Evolutionary conservation across 441 rosid genomes (phyloP).

Genomic region (Mallotus repandus): DNA sequence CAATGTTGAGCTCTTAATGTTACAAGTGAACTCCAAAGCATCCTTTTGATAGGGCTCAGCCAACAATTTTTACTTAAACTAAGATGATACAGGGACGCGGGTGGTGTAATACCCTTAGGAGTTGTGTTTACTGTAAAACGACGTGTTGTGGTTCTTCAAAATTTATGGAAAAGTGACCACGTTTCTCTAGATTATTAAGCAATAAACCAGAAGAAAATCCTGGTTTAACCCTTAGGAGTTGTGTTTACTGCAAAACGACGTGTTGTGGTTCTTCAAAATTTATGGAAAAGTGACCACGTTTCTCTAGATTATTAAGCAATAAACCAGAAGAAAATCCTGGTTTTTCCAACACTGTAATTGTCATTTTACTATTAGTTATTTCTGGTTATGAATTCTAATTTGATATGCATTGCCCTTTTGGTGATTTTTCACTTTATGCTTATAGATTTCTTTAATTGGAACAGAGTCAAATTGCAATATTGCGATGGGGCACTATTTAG

Average conservation of each 20-base stretch:
- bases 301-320: constrained; percentile 76
- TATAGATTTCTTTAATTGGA: constrained; percentile 96
- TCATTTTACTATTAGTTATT: constrained; percentile 11
- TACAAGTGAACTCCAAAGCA: too few relatives aligned
- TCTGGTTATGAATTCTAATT: background rate
- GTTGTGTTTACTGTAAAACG: constrained; percentile 67
- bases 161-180: constrained; percentile 72
- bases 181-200: constrained; percentile 78
- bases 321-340: constrained; percentile 73
- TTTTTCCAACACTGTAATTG: constrained; percentile 11
- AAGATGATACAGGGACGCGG: constrained; percentile 76
- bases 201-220: constrained; percentile 68
- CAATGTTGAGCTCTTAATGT: too few relatives aligned
- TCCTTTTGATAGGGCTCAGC: background rate
- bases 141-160: constrained; percentile 72
- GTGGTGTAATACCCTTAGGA: constrained; percentile 74
- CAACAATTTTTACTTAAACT: background rate
- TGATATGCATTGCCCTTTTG: background rate
- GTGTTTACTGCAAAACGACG: constrained; percentile 66
- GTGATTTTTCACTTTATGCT: background rate
- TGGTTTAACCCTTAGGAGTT: too few relatives aligned
- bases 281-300: constrained; percentile 75
- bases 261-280: constrained; percentile 72
- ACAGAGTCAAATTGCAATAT: constrained; percentile 82
- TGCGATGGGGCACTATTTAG: constrained; percentile 95